phyloP scores from a whole-genome alignment of 2,329 filamentous ascomycete species.

The Penicillium sp. region DNA sequence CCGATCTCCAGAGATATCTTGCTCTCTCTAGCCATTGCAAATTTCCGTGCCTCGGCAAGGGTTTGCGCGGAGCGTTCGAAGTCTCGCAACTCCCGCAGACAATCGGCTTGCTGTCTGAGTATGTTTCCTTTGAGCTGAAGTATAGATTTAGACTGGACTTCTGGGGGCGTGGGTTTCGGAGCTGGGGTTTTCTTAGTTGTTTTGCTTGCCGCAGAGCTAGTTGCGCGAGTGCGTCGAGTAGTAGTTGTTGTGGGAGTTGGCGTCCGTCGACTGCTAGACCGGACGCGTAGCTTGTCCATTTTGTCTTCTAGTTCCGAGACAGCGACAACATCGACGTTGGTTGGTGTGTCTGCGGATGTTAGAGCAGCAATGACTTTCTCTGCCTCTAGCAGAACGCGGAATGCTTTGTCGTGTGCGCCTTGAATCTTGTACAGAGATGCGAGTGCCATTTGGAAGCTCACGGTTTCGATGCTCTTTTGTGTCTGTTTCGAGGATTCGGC shows the following conservation, averaged over 20 bases:
- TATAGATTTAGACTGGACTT: slow-evolving; percentile 41
- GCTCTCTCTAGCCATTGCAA: slow-evolving; percentile 54
- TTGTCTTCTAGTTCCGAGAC: slow-evolving; percentile 44
- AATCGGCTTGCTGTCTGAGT: slow-evolving; percentile 54
- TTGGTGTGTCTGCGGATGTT: slow-evolving; percentile 33
- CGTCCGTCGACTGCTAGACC: slow-evolving; percentile 26
- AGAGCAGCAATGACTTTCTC: slow-evolving; percentile 49
- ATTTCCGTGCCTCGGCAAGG: slow-evolving; percentile 45
- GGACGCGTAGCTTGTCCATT: slow-evolving; percentile 46
- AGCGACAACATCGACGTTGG: slow-evolving; percentile 29
- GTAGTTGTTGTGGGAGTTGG: slow-evolving; percentile 26
- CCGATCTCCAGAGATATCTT: slow-evolving; percentile 57
- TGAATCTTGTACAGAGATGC: slow-evolving; percentile 51
- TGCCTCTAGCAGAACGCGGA: slow-evolving; percentile 52
- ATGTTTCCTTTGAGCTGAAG: slow-evolving; percentile 52
- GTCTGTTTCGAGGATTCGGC: slow-evolving; percentile 54
- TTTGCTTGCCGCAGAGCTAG: slow-evolving; percentile 25
- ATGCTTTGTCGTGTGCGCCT: slow-evolving; percentile 51
- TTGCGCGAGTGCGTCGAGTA: slow-evolving; percentile 33
- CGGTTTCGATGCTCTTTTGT: slow-evolving; percentile 54
- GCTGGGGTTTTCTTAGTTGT: slow-evolving; percentile 23
- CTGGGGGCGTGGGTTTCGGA: slow-evolving; percentile 17
- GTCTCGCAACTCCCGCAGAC: slow-evolving; percentile 47
- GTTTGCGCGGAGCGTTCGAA: slow-evolving; percentile 61
- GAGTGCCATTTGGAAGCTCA: slow-evolving; percentile 50